These are phyloP conservation scores for Suillus americanus DNA, from an alignment of 768 basidiomycete genomes.

Conservation along the genomic window DNA sequence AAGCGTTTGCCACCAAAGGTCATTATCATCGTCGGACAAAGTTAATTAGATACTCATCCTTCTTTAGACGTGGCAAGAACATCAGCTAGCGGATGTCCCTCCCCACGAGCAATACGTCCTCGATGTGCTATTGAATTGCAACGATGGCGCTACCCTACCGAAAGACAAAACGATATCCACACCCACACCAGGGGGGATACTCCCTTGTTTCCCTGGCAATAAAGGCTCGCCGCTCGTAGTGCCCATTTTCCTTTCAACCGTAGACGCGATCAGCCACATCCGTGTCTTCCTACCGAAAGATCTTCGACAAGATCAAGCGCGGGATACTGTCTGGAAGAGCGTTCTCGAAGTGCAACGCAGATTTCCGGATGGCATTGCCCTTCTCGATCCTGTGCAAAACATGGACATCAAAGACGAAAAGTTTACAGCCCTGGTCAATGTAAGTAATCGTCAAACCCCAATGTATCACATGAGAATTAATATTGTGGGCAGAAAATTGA, in stretches of 20 bases:
- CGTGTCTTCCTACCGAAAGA: slow-evolving; percentile 91
- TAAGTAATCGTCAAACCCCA: slow-evolving; percentile 28
- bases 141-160: slow-evolving; percentile 55
- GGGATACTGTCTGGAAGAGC: slow-evolving; percentile 88
- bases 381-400: slow-evolving; percentile 90
- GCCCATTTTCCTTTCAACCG: slow-evolving; percentile 82
- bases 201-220: slow-evolving; percentile 68
- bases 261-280: slow-evolving; percentile 84
- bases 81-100: slow-evolving; percentile 61
- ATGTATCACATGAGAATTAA: not conserved
- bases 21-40: slow-evolving; percentile 8
- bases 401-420: slow-evolving; percentile 96
- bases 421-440: slow-evolving; percentile 84
- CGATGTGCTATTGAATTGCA: slow-evolving; percentile 86
- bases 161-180: slow-evolving; percentile 57
- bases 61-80: slow-evolving; percentile 61
- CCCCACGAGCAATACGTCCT: slow-evolving; percentile 92
- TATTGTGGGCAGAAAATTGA: slow-evolving; percentile 73
- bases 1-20: slow-evolving; percentile 86
- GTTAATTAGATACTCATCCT: not conserved
- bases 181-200: slow-evolving; percentile 66
- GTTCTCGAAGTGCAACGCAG: slow-evolving; percentile 88
- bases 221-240: slow-evolving; percentile 85
- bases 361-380: slow-evolving; percentile 82
- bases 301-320: slow-evolving; percentile 66